phyloP scores from a whole-genome alignment of 306 rosid genomes.

The Mimosa bimucronata region DNA sequence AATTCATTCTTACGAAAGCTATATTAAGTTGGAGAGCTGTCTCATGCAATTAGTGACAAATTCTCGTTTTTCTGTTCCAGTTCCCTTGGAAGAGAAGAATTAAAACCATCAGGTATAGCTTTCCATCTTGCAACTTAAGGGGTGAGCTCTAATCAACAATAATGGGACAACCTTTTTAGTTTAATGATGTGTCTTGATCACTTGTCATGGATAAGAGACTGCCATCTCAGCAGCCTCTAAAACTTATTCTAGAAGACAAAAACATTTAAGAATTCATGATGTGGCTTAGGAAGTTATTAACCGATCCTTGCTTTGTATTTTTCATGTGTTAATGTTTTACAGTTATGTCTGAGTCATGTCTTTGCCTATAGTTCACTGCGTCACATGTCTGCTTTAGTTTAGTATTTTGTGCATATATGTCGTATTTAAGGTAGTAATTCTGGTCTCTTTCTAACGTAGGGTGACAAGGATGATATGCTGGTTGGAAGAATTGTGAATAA shows the following conservation, averaged over 20 bases:
- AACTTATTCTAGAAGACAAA: not conserved
- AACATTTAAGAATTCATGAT: not conserved
- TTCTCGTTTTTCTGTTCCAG: constrained; percentile 5
- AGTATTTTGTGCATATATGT: not conserved
- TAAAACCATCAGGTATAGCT: not conserved
- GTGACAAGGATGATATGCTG: not conserved
- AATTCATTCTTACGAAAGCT: not conserved
- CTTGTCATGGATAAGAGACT: not conserved
- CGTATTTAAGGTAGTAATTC: not conserved
- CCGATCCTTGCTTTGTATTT: not conserved
- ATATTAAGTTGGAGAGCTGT: not conserved
- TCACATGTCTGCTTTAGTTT: not conserved
- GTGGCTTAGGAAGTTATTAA: not conserved
- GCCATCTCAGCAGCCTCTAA: not conserved
- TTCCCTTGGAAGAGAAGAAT: not conserved
- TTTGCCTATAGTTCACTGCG: not conserved
- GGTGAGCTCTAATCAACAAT: not conserved
- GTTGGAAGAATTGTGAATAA: not conserved
- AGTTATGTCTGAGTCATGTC: not conserved
- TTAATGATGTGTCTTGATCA: not conserved
- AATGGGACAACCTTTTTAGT: not conserved
- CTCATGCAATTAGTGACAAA: not conserved
- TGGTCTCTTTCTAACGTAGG: not conserved
- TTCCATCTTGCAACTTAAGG: not conserved
- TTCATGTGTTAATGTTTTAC: not conserved